Base-by-base conservation (phyloP, 768 basidiomycete genomes). In the Phallus indusiatus region DNA sequence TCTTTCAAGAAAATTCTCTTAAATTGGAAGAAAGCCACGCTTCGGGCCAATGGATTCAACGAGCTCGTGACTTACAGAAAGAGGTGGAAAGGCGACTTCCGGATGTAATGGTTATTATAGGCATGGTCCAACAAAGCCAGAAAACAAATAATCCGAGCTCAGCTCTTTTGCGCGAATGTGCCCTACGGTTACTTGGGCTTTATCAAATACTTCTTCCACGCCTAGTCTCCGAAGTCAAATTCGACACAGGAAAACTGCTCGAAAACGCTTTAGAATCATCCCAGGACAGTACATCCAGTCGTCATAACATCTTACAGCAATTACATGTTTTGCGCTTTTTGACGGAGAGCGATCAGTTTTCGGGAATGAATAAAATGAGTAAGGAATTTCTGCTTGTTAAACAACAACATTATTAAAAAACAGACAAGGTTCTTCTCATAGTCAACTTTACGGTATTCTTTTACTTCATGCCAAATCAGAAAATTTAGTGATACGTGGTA, bases 61-160 rank as follows among this genome's bases (percentile, higher is more conserved):
- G 87, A 36, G 71, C 77, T 49, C 70, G 72, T 35, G 90, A 94
- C 62, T 66, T 93, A n/a, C 85, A 89, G 67, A 75, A 78, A 64
- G 90, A 94, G 70, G 78, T 82, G 34, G 78, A 89, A 28, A 78
- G 77, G 59, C 78, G 91, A 5, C 79, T 94, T 1, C 94, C 95
- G 0, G 94, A 94, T 53, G 86, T 94, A 60, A 83, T 86, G 64
- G 90, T 94, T 54, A 73, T 96, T 56, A 79, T 96, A 10, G 89
- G 84, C 0, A 88, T 94, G 66, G 85, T 86, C 6, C 87, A 92
- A 63, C 83, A 69, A 63, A 72, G 63, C 55, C 49, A 55, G 49
- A 49, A 55, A 5, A 59, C 55, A 1, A 72, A 73, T 46, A 63
- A 69, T n/a, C 76, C 73, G 56, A 81, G 75, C 68, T 71, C 70